Percentiles rank a stretch among this genome's conserved stretches.
phyloP scores from a whole-genome alignment of 108 stramenopile species.

The Stephanodiscus minutulus region DNA sequence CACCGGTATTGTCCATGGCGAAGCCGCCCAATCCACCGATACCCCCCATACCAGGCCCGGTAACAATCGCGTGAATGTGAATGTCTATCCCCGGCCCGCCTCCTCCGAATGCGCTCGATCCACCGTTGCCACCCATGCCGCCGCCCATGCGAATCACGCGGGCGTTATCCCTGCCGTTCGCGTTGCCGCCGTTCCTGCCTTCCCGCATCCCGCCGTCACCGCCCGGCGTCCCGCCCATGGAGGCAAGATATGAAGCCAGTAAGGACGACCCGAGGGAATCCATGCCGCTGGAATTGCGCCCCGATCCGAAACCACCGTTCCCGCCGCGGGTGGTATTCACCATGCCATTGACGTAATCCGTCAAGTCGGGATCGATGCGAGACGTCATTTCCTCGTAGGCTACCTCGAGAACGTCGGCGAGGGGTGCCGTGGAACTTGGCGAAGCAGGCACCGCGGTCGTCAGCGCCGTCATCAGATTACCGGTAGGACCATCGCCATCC shows the following conservation, averaged over 20 bases:
- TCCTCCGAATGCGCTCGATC: slow-evolving; percentile 39
- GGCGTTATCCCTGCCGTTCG: slow-evolving; percentile 11
- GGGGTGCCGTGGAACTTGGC: neutral
- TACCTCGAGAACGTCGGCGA: neutral
- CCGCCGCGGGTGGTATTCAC: slow-evolving; percentile 80
- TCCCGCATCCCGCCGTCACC: slow-evolving; percentile 9
- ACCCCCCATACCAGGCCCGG: slow-evolving; percentile 60
- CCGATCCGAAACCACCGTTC: slow-evolving; percentile 31
- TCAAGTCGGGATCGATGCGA: slow-evolving; percentile 67
- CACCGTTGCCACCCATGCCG: slow-evolving; percentile 18
- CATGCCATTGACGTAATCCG: slow-evolving; percentile 77
- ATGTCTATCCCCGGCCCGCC: slow-evolving; percentile 79
- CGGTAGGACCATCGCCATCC: neutral
- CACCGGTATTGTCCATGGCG: neutral
- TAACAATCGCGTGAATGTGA: slow-evolving; percentile 91
- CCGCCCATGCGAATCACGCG: slow-evolving; percentile 45
- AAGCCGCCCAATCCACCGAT: slow-evolving; percentile 38
- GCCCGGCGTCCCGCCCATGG: slow-evolving; percentile 10
- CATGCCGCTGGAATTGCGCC: slow-evolving; percentile 17
- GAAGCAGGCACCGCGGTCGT: slow-evolving; percentile 2
- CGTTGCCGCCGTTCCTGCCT: neutral
- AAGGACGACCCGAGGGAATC: slow-evolving; percentile 38
- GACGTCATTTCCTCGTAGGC: slow-evolving; percentile 13
- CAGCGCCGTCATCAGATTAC: neutral
- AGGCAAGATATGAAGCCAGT: slow-evolving; percentile 41